phyloP scores from a whole-genome alignment of 2,329 filamentous ascomycete species.

The Cucurbitaria berberidis region DNA sequence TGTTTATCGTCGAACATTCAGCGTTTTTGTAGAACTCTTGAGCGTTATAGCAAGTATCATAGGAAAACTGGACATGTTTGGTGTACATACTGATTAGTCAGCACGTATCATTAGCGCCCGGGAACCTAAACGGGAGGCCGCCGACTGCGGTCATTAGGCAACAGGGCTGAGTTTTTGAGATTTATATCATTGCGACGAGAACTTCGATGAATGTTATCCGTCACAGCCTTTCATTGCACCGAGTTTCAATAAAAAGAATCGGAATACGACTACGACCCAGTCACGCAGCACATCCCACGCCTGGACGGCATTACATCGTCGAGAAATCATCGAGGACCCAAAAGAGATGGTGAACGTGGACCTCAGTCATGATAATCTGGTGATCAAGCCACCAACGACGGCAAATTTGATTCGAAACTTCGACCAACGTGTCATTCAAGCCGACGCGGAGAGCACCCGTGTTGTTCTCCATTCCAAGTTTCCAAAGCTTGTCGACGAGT shows the following conservation, averaged over 20 bases:
- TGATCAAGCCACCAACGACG: constrained; percentile 4
- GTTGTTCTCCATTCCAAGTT: constrained; percentile 7
- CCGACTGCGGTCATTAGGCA: too few relatives aligned
- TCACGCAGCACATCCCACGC: too few relatives aligned
- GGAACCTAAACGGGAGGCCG: too few relatives aligned
- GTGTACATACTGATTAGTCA: too few relatives aligned
- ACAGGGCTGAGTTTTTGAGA: too few relatives aligned
- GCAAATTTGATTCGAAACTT: constrained; percentile 10
- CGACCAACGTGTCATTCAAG: neutral
- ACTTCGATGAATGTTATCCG: too few relatives aligned
- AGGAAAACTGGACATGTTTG: neutral
- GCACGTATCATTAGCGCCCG: too few relatives aligned
- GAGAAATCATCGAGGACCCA: neutral
- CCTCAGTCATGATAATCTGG: constrained; percentile 3
- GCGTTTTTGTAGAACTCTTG: constrained; percentile 52
- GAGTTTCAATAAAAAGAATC: too few relatives aligned
- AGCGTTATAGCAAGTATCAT: constrained; percentile 2
- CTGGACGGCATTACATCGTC: too few relatives aligned
- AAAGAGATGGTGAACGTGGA: neutral
- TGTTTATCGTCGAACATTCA: constrained; percentile 58
- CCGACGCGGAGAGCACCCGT: constrained; percentile 5
- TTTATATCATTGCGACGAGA: too few relatives aligned
- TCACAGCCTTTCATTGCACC: too few relatives aligned
- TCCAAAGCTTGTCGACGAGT: constrained; percentile 4
- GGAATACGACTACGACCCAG: too few relatives aligned